Evolutionary conservation across 2,329 filamentous ascomycete genomes (phyloP).

Genomic region (Neonectria ditissima): DNA sequence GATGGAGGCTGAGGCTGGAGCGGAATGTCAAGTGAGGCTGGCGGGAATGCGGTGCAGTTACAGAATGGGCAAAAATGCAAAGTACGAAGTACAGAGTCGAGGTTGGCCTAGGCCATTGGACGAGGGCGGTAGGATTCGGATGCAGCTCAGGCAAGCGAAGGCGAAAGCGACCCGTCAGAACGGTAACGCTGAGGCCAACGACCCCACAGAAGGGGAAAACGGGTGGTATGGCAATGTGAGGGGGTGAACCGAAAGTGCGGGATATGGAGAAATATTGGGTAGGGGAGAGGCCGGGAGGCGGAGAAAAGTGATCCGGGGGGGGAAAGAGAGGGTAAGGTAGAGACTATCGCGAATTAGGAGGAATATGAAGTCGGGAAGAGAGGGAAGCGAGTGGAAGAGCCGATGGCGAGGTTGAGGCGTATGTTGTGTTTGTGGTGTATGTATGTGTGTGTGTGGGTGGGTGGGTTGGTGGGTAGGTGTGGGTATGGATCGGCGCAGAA

Average conservation of each 20-base stretch:
- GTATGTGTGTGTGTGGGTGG: neutral
- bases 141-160: conserved; percentile 22
- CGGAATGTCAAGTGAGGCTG: conserved; percentile 1
- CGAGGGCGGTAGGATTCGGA: conserved; percentile 12
- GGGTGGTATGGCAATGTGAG: conserved; percentile 10
- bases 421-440: neutral
- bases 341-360: conserved; percentile 1
- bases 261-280: conserved; percentile 5
- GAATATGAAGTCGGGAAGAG: neutral
- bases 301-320: neutral
- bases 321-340: neutral
- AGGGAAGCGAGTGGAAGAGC: neutral
- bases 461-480: conserved; percentile 13
- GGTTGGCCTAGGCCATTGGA: conserved; percentile 21
- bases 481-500: conserved; percentile 20
- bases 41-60: conserved; percentile 17
- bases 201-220: conserved; percentile 26
- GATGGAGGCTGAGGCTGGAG: no score
- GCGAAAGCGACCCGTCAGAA: conserved; percentile 23
- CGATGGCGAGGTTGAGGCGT: neutral
- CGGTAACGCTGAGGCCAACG: conserved; percentile 32
- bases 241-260: conserved; percentile 16
- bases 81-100: conserved; percentile 11
- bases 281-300: neutral
- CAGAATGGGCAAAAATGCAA: neutral